A percentile compares a stretch with the other conserved stretches of the same genome.
These are phyloP conservation scores for Lecanicillium sp. DNA, from an alignment of 2,329 filamentous ascomycete genomes.

Conservation along the genomic window DNA sequence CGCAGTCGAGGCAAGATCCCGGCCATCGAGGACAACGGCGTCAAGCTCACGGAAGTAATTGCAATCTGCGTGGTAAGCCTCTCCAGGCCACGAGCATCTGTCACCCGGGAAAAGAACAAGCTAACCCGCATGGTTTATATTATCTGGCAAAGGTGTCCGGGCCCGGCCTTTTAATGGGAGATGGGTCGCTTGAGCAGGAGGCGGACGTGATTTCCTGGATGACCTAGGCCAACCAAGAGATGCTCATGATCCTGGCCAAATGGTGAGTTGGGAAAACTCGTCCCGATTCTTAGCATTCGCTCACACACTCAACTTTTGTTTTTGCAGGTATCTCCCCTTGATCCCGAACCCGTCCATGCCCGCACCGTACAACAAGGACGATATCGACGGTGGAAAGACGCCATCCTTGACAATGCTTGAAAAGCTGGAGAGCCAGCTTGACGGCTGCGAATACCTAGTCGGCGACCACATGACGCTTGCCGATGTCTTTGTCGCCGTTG, in stretches of 20 bases:
- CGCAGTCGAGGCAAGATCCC: constrained; percentile 4
- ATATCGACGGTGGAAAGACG: constrained; percentile 1
- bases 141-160: constrained; percentile 3
- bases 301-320: not conserved
- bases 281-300: not conserved
- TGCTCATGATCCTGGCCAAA: constrained; percentile 6
- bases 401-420: constrained; percentile 4
- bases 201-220: constrained; percentile 6
- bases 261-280: not conserved
- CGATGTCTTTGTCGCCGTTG: constrained; percentile 2
- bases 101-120: too few species aligned
- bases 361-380: constrained; percentile 5
- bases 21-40: not conserved
- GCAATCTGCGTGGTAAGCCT: not conserved
- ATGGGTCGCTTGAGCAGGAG: constrained; percentile 6
- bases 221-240: constrained; percentile 5
- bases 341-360: constrained; percentile 1
- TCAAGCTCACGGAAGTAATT: constrained; percentile 4
- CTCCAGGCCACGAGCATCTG: too few species aligned
- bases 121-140: not conserved
- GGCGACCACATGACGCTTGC: constrained; percentile 1
- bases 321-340: constrained; percentile 2
- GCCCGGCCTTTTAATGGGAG: constrained; percentile 1
- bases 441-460: not conserved
- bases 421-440: not conserved